Base-by-base conservation (phyloP, 2,329 filamentous ascomycete species). In the Zasmidium cellare region DNA sequence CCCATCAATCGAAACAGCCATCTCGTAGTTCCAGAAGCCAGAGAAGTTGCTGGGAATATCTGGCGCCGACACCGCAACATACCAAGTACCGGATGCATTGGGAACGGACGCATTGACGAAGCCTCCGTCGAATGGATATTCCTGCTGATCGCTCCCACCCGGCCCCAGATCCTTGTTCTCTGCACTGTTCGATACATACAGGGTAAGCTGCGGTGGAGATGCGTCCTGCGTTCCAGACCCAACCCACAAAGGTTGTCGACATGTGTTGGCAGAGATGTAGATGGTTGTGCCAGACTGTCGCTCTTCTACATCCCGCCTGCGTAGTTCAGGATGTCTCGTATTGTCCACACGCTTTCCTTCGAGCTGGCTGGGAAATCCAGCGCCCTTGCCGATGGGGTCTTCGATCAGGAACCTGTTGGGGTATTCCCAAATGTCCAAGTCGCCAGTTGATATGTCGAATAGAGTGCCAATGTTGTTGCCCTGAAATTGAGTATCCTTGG, bases 261-360 rank as follows among this genome's bases (percentile, higher is more conserved):
- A 99, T 1, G 90, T 92, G 65, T 92, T 97, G 46, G 92, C 86
- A 1, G 92, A 92, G 54, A 99, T 82, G 73, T 89, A 97, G 2
- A 97, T 79, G 1, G 76, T 84, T 45, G 75, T 79, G 12, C 57
- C 58, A 56, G 61, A 65, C 48, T 69, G 66, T 25, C 69, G 60
- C 45, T 53, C 56, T 50, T 65, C 57, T 28, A 67, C 18, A n/a
- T 64, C 58, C 3, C 70, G 60, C 53, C 59, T 69, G 23, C 62
- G 62, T 45, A 71, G 51, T 20, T 71, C 70, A 2, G 44, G 23
- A 56, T 69, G 68, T 31, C 58, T 62, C 44, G 12, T 45, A 51
- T 45, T 50, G 31, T 46, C 47, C 22, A 35, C 51, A 12, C 53
- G 55, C 56, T 57, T 62, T 19, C 55, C 52, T 3, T 49, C 51